phyloP scores from a whole-genome alignment of 73 alveolate genomes.

The Tetrahymena thermophila region DNA sequence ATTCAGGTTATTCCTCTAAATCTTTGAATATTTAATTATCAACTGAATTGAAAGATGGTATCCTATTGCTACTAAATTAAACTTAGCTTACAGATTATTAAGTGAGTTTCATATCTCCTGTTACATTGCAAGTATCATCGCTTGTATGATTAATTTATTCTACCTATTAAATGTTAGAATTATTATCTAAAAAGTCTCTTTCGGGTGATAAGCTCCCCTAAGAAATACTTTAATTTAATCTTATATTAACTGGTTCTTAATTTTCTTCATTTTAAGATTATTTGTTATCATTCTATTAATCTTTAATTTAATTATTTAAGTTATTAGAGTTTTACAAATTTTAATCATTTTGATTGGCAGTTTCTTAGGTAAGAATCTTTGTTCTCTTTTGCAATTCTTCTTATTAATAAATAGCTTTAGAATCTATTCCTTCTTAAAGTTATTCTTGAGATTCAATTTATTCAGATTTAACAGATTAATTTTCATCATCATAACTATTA shows the following conservation, averaged over 20 bases:
- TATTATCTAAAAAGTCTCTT: not conserved
- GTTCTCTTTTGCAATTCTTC: not conserved
- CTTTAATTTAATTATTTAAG: not conserved
- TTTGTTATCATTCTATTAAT: too few species aligned
- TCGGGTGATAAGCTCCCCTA: not conserved
- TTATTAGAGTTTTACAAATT: too few species aligned
- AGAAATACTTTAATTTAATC: not conserved
- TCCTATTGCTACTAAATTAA: not conserved
- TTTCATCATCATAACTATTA: too few species aligned
- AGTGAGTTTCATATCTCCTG: not conserved
- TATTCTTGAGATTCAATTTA: too few species aligned
- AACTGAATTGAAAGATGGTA: not conserved
- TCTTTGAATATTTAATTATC: not conserved
- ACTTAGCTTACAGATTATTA: not conserved
- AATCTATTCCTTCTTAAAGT: not conserved
- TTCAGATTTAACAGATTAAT: too few species aligned
- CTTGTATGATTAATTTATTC: not conserved
- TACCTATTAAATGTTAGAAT: not conserved
- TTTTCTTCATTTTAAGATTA: not conserved
- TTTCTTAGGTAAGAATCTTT: not conserved
- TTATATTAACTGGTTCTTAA: not conserved
- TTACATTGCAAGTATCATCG: not conserved
- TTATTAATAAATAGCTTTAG: too few species aligned
- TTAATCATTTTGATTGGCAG: too few species aligned
- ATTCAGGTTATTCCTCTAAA: not conserved